Conservation (phyloP, 352 stramenopile species). For the Pythium aquatile region DNA sequence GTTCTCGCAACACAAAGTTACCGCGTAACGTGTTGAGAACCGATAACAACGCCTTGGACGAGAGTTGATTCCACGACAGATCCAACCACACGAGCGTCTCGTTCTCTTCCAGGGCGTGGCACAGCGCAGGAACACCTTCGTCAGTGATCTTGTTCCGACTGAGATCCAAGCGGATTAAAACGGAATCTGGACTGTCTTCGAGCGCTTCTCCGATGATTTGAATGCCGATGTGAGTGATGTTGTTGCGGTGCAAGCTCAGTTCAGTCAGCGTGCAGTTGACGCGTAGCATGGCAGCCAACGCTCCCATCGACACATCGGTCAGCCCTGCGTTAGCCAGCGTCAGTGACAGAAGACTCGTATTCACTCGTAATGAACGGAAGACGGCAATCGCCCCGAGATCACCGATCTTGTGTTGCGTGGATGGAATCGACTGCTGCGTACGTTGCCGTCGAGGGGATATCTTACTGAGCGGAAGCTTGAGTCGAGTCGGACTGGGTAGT, state of each 20-base stretch:
- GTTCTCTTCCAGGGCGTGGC: constrained; percentile 56
- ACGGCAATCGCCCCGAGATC: constrained; percentile 39
- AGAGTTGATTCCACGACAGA: constrained; percentile 66
- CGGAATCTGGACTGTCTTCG: constrained; percentile 58
- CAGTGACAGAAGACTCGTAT: constrained; percentile 46
- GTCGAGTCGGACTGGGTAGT: not conserved
- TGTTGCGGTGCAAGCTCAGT: constrained; percentile 52
- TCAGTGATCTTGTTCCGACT: constrained; percentile 54
- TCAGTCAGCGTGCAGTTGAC: constrained; percentile 59
- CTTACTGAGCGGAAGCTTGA: not conserved
- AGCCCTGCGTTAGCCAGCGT: constrained; percentile 47
- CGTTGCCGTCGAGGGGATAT: not conserved
- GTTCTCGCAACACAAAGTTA: constrained; percentile 55
- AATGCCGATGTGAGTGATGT: constrained; percentile 47
- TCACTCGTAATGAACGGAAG: constrained; percentile 54
- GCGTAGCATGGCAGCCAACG: constrained; percentile 57
- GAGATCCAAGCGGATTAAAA: constrained; percentile 56
- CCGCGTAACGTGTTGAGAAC: constrained; percentile 46
- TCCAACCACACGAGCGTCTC: constrained; percentile 67
- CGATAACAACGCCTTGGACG: constrained; percentile 37
- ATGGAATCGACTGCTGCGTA: not conserved
- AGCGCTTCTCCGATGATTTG: constrained; percentile 53
- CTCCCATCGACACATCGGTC: constrained; percentile 46
- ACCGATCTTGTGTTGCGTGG: constrained; percentile 21
- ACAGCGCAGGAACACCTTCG: constrained; percentile 38